phyloP scores from a whole-genome alignment of 768 basidiomycete genomes.

The Kwoniella heveanensis region DNA sequence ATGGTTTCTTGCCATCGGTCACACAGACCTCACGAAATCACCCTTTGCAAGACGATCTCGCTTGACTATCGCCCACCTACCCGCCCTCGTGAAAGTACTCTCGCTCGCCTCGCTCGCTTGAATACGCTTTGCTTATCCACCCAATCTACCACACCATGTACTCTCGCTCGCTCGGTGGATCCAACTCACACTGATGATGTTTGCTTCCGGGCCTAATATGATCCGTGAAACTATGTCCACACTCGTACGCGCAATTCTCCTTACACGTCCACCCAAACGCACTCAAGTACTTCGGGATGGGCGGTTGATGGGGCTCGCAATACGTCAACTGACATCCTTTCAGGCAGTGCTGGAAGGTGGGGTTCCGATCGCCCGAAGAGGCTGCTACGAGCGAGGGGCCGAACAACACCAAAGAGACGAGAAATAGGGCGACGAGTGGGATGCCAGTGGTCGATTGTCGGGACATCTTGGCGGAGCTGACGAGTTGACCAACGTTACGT shows the following conservation, averaged over 20 bases:
- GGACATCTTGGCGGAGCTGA: background rate
- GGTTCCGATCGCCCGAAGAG: constrained; percentile 68
- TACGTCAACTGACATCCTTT: constrained; percentile 58
- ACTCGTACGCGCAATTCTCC: constrained; percentile 85
- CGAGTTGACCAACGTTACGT: too few relatives aligned
- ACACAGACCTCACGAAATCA: too few relatives aligned
- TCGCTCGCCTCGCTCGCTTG: background rate
- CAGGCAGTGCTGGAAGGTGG: constrained; percentile 63
- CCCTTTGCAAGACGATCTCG: too few relatives aligned
- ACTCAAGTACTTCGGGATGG: constrained; percentile 63
- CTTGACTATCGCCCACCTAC: too few relatives aligned
- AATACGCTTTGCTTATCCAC: too few relatives aligned
- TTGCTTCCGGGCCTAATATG: constrained; percentile 53
- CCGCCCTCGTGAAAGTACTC: too few relatives aligned
- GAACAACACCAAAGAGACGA: constrained; percentile 9
- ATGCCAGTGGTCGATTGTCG: constrained; percentile 4
- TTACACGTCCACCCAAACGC: constrained; percentile 82
- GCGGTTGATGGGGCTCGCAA: constrained; percentile 58
- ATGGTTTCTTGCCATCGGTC: too few relatives aligned
- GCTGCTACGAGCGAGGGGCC: constrained; percentile 53
- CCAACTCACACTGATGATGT: constrained; percentile 49
- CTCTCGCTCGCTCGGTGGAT: background rate
- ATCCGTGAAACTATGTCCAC: constrained; percentile 78
- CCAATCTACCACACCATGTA: background rate
- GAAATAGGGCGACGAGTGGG: constrained; percentile 7